Percentiles rank a stretch among this genome's conserved stretches.
Evolutionary conservation across 139 green algal species (phyloP).

Genomic region (Penium margaritaceum): DNA sequence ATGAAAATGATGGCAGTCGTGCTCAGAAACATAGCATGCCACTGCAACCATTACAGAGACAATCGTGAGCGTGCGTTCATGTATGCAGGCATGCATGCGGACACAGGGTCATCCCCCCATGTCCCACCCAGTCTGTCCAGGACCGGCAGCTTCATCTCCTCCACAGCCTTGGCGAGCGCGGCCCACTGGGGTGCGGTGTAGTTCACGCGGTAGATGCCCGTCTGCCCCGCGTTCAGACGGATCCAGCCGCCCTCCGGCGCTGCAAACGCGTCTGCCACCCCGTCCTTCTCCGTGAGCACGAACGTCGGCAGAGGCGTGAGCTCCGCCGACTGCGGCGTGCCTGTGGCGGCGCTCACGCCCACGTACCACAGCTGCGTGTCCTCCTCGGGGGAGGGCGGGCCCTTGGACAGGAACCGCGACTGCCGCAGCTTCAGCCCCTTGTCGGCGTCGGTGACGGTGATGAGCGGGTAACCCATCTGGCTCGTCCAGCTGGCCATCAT

Average conservation of each 20-base stretch:
- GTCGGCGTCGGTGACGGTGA: constrained; percentile 20
- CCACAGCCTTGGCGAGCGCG: constrained; percentile 22
- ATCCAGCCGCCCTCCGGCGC: constrained; percentile 51
- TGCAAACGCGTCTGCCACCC: constrained; percentile 1
- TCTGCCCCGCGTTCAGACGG: constrained; percentile 64
- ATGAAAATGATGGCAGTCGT: too few species aligned
- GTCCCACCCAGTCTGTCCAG: constrained; percentile 40
- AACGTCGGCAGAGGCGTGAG: constrained; percentile 1
- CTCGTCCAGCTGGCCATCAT: constrained; percentile 49
- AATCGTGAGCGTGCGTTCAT: not conserved
- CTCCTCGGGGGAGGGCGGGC: constrained; percentile 19
- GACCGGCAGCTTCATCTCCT: constrained; percentile 2
- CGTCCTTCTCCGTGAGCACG: constrained; percentile 38
- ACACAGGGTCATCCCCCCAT: not conserved
- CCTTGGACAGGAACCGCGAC: constrained; percentile 37
- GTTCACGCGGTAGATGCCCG: constrained; percentile 45
- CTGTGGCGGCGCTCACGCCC: constrained; percentile 11
- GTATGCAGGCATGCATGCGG: too few species aligned
- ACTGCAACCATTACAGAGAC: not conserved
- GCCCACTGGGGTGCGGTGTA: constrained; percentile 35
- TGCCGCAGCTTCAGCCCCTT: constrained; percentile 22
- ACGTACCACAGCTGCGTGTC: constrained; percentile 45
- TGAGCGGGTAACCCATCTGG: constrained; percentile 48
- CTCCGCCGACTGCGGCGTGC: not conserved
- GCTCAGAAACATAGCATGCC: not conserved